These are phyloP conservation scores for Phyllostachys edulis DNA, from an alignment of 176 grass and related monocot species.

Conservation along the genomic window DNA sequence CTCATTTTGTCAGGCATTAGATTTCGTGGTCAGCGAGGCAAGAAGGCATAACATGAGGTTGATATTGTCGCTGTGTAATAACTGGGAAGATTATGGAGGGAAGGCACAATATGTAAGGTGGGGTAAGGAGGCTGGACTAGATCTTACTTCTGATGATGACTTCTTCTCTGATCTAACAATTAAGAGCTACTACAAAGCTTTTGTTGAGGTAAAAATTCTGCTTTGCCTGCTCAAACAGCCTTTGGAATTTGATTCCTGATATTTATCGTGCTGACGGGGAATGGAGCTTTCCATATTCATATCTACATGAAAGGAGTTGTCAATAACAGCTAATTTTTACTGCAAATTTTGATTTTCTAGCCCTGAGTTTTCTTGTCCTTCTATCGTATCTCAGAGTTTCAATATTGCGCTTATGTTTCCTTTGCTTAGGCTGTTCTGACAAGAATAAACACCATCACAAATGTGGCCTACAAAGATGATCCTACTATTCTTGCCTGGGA, in stretches of 20 bases:
- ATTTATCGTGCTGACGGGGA: neutral
- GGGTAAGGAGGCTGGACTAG: slow-evolving; percentile 51
- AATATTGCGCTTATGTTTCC: neutral
- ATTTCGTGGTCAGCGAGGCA: slow-evolving; percentile 85
- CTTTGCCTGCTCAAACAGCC: neutral
- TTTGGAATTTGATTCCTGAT: neutral
- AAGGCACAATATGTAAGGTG: slow-evolving; percentile 71
- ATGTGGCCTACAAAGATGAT: slow-evolving; percentile 74
- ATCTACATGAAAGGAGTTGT: neutral
- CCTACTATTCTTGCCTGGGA: slow-evolving; percentile 85
- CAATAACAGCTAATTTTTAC: neutral
- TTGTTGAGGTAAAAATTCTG: slow-evolving; percentile 54
- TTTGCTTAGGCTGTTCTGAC: slow-evolving; percentile 57
- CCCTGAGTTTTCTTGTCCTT: neutral
- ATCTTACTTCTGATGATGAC: slow-evolving; percentile 60
- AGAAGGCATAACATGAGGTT: slow-evolving; percentile 56
- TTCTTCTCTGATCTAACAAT: slow-evolving; percentile 73
- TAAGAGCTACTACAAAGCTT: slow-evolving; percentile 80
- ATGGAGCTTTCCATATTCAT: neutral
- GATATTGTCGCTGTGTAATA: slow-evolving; percentile 65
- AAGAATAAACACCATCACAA: slow-evolving; percentile 73
- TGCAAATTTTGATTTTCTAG: neutral
- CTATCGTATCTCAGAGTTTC: neutral
- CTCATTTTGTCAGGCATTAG: slow-evolving; percentile 48
- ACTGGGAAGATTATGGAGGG: slow-evolving; percentile 71